Base-by-base conservation (phyloP, 495 filamentous ascomycete genomes). In the Xylona heveae region DNA sequence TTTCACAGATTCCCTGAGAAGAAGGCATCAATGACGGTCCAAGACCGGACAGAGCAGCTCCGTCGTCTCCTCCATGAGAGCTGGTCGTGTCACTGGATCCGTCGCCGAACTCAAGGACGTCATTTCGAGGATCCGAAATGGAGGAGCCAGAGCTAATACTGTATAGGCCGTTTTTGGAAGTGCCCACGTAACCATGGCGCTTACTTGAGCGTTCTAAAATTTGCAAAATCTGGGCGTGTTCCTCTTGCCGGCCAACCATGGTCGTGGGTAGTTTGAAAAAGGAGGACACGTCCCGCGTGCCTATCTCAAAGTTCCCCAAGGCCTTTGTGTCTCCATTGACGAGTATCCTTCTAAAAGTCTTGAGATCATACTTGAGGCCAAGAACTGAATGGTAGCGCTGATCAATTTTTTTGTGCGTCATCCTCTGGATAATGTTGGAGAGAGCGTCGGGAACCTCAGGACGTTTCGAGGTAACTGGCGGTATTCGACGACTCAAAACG, bases 331-430 rank as follows among this genome's bases (percentile, higher is more conserved):
- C 71, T n/a, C 79, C 81, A 42, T 75, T 70, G 3, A 65, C 68
- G 12, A 93, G 57, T 19, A 88, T 51, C 41, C 71, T 60, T 29
- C 73, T 65, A 3, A 90, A 66, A 37, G 68, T 55, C 6, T 62
- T 43, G 27, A 93, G 51, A 42, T 93, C 83, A 40, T 79, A 56
- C 36, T 76, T 78, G 10, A 91, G 62, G 2, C 81, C 81, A 24
- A 73, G 77, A 3, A 76, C 71, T 2, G 79, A 85, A 43, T 84
- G 66, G 45, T 93, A 93, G 6, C 83, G 64, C 27, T 91, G 81
- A 30, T 68, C 66, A 13, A 84, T 74, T 19, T 70, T 72, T 44
- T 85, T 91, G 29, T 78, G 67, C 0, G 81, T 88, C 72, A 88
- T 91, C 47, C 80, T 84, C 39, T 82, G 74, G 25, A 93, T 77